Base-by-base conservation (phyloP, 805 yeast genomes). In the Candida broadrunensis region DNA sequence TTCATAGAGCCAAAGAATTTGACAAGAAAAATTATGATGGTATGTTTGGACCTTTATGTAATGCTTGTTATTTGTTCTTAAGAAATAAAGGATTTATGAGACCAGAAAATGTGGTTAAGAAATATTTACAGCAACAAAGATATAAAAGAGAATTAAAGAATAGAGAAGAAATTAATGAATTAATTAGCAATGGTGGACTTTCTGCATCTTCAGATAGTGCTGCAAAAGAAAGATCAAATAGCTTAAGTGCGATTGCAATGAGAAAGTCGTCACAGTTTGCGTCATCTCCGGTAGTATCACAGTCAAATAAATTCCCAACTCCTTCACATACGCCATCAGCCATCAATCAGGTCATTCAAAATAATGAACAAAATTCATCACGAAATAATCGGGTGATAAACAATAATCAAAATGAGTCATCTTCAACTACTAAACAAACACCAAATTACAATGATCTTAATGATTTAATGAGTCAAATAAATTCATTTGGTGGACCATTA, bases 41-140 rank as follows among this genome's bases (percentile, higher is more conserved):
- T 5, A 70, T 70, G 75, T 67, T 64, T 49, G 75, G 75, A 3
- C 74, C 75, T 0, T 52, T 70, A 44, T 70, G 75, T 49, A 70
- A 70, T 45, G 75, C 75, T 12, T 70, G 75, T 49, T 70, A 62
- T 51, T 50, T 70, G 19, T 70, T 70, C 42, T 60, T 68, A 38
- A 56, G 73, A 38, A 67, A 61, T 40, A 67, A 65, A 45, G 72
- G 72, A 16, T 67, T 67, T 48, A 67, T 67, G 74, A 60, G 75
- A 45, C 75, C 75, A 5, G 72, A 65, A 44, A 66, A 65, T 11
- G 74, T 70, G 14, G 75, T 70, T 7, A 68, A 67, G 45, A 70
- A 70, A 50, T 70, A 70, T 49, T 55, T 65, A 41, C 72, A 70
- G 45, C 75, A 70, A 46, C 74, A 70, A 46, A 55, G 61, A 38